These are phyloP conservation scores for Mucor circinelloides DNA, from an alignment of 371 early-diverging fungal genomes.

Conservation along the genomic window DNA sequence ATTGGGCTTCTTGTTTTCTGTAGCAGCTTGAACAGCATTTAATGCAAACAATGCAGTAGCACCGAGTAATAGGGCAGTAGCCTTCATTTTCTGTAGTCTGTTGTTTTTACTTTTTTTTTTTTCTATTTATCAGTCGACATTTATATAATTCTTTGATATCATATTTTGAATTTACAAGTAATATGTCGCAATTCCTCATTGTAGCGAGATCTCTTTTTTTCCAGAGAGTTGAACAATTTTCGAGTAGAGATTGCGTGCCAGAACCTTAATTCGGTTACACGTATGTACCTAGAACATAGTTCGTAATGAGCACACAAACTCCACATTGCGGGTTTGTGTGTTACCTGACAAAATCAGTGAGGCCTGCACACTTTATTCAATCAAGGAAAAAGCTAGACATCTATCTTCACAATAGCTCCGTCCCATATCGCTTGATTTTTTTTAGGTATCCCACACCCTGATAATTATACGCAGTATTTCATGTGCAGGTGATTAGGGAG, in stretches of 20 bases:
- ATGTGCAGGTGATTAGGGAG: no score
- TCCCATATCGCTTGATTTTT: no score
- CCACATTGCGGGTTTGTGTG: background rate
- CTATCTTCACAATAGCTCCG: no score
- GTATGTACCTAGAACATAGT: background rate
- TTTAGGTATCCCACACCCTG: no score
- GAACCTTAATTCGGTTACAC: background rate
- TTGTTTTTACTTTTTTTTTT: background rate
- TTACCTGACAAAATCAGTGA: background rate
- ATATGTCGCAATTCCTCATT: background rate
- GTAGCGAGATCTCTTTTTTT: background rate
- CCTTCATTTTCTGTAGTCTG: background rate
- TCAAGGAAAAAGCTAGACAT: no score
- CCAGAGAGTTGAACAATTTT: background rate
- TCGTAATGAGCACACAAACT: background rate
- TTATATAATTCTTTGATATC: background rate
- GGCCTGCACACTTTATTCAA: no score
- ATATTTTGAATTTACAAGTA: background rate
- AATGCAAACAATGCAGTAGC: background rate
- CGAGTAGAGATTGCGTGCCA: background rate
- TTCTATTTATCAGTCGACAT: background rate
- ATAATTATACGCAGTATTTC: no score
- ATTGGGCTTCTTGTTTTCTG: conserved; percentile 44
- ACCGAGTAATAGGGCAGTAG: background rate
- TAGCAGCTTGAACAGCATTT: background rate